Evolutionary conservation across 768 basidiomycete genomes (phyloP).

Genomic region (Zangia roseola): DNA sequence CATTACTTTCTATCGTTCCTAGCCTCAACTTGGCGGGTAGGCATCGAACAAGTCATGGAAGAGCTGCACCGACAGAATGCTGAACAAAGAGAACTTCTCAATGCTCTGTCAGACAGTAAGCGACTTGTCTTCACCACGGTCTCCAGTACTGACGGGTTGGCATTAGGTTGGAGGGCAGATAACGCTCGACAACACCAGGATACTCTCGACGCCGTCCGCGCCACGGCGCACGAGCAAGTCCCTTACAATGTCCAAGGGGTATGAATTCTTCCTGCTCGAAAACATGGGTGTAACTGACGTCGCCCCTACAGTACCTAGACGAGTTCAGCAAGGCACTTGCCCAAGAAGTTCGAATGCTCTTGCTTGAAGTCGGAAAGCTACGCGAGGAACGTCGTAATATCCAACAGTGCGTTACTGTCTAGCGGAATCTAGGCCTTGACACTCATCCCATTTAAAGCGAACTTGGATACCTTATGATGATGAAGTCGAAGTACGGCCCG

Average conservation of each 20-base stretch:
- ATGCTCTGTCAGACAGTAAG: conserved; percentile 55
- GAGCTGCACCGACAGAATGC: conserved; percentile 57
- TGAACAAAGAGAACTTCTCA: conserved; percentile 58
- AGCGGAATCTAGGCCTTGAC: background rate
- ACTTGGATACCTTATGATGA: conserved; percentile 65
- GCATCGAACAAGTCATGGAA: conserved; percentile 58
- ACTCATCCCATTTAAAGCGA: conserved; percentile 46
- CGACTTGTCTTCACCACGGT: background rate
- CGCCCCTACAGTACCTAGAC: conserved; percentile 63
- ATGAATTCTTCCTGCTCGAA: conserved; percentile 23
- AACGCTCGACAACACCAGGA: conserved; percentile 63
- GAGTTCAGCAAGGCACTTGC: conserved; percentile 86
- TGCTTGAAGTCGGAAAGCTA: conserved; percentile 80
- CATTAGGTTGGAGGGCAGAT: conserved; percentile 66
- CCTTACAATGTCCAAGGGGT: conserved; percentile 85
- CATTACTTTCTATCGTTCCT: background rate
- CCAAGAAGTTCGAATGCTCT: conserved; percentile 77
- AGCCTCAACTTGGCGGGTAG: conserved; percentile 34
- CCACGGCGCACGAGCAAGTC: conserved; percentile 73
- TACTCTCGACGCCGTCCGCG: conserved; percentile 62
- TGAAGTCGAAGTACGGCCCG: conserved; percentile 77
- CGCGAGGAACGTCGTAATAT: conserved; percentile 75
- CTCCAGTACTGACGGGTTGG: conserved; percentile 10
- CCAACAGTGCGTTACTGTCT: conserved; percentile 60
- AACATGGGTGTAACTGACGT: conserved; percentile 7